Evolutionary conservation across 306 rosid genomes (phyloP).

Genomic region (Cucurbita moschata): DNA sequence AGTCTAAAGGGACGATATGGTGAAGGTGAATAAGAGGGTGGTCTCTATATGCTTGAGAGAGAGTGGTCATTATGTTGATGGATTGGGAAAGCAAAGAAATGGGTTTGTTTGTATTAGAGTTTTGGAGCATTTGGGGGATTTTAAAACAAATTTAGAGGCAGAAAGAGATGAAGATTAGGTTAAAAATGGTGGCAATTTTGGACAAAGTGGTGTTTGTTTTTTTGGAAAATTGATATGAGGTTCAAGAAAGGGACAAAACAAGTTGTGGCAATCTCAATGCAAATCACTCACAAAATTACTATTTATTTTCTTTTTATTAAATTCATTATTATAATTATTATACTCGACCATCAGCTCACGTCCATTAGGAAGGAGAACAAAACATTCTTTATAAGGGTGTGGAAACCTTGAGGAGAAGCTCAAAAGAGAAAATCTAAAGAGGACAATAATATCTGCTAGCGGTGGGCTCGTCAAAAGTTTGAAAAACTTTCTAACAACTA

Average conservation of each 20-base stretch:
- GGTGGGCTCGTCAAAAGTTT: too few relatives aligned
- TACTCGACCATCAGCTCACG: too few relatives aligned
- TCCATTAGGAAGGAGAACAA: too few relatives aligned
- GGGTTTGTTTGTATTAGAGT: neutral
- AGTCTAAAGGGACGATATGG: constrained; percentile 50
- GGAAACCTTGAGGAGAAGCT: too few relatives aligned
- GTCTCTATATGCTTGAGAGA: constrained; percentile 29
- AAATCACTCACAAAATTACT: neutral
- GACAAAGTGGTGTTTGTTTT: constrained; percentile 32
- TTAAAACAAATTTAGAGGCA: neutral
- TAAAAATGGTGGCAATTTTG: constrained; percentile 4
- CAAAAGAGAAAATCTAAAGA: too few relatives aligned
- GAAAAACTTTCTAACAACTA: too few relatives aligned
- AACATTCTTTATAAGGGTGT: too few relatives aligned
- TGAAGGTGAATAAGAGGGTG: constrained; percentile 20
- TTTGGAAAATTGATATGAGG: constrained; percentile 6
- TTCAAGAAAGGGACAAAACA: constrained; percentile 28
- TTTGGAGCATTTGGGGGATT: neutral
- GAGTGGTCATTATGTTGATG: constrained; percentile 20
- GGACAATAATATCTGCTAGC: too few relatives aligned
- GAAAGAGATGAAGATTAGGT: neutral
- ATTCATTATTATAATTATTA: too few relatives aligned
- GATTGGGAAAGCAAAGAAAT: neutral
- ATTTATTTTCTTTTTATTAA: too few relatives aligned
- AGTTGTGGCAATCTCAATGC: constrained; percentile 2